Conservation (phyloP, 2,329 filamentous ascomycete genomes). For the Aspergillus oerlinghausenensis region DNA sequence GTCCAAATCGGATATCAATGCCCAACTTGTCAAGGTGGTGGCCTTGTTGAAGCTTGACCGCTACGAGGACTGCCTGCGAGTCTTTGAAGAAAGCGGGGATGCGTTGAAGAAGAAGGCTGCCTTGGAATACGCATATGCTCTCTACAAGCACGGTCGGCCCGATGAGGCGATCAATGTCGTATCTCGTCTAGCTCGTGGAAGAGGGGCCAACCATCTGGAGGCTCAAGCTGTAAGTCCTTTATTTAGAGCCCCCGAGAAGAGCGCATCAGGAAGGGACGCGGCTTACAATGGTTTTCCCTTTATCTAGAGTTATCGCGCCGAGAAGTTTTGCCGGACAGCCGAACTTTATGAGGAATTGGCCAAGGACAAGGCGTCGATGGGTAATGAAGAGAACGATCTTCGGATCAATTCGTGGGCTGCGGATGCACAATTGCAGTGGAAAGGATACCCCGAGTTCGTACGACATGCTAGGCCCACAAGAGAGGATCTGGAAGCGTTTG, state of each 20-base stretch:
- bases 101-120: conserved; percentile 50
- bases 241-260: neutral
- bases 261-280: neutral
- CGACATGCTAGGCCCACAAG: conserved; percentile 51
- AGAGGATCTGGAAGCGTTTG: conserved; percentile 60
- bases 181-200: conserved; percentile 33
- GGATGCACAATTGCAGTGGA: conserved; percentile 60
- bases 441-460: conserved; percentile 47
- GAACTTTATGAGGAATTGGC: conserved; percentile 52
- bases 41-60: conserved; percentile 61
- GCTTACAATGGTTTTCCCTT: neutral
- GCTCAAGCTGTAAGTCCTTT: conserved; percentile 52
- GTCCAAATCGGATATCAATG: conserved; percentile 52
- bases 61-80: conserved; percentile 56
- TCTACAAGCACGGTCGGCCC: conserved; percentile 58
- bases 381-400: conserved; percentile 55
- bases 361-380: conserved; percentile 33
- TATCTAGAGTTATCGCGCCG: conserved; percentile 49
- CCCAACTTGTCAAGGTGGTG: conserved; percentile 56
- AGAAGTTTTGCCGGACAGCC: conserved; percentile 54
- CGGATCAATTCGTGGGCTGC: conserved; percentile 58
- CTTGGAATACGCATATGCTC: conserved; percentile 60
- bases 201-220: conserved; percentile 56
- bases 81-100: conserved; percentile 52
- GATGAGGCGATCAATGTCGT: conserved; percentile 52